A percentile compares a stretch with the other conserved stretches of the same genome.
Evolutionary conservation across 2,329 filamentous ascomycete genomes (phyloP).

Genomic region (Fusarium sp.): DNA sequence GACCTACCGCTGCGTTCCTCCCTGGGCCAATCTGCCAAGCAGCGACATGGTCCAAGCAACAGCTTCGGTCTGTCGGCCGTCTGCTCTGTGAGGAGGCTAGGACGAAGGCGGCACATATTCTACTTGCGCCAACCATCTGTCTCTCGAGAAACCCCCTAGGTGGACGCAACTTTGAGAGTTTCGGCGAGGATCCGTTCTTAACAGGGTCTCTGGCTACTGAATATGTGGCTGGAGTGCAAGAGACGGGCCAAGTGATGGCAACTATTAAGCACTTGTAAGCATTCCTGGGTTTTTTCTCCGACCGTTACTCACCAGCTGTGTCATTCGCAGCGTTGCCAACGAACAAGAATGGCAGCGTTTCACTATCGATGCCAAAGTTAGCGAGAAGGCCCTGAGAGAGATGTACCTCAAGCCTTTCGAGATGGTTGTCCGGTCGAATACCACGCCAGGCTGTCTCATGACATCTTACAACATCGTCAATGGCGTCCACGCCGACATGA

Average conservation of each 20-base stretch:
- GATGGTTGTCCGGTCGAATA: neutral
- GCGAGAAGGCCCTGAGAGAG: neutral
- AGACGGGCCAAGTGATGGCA: neutral
- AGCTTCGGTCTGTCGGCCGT: neutral
- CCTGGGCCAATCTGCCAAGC: conserved; percentile 24
- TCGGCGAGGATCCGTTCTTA: neutral
- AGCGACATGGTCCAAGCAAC: conserved; percentile 17
- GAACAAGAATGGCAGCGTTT: neutral
- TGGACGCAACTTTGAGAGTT: neutral
- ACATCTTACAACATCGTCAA: neutral
- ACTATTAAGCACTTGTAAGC: neutral
- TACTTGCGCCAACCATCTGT: neutral
- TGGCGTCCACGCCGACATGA: neutral
- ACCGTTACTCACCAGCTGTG: neutral
- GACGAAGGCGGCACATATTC: neutral
- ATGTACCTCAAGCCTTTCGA: neutral
- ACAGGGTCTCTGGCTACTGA: neutral
- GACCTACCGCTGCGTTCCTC: conserved; percentile 20
- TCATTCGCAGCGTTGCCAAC: neutral
- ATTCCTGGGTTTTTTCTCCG: neutral
- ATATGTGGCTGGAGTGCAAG: neutral
- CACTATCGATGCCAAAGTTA: neutral
- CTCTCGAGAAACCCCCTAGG: neutral
- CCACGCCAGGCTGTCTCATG: neutral
- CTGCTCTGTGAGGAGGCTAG: neutral